phyloP scores from a whole-genome alignment of 768 basidiomycete species.

The Rhodosporidiobolus odoratus region DNA sequence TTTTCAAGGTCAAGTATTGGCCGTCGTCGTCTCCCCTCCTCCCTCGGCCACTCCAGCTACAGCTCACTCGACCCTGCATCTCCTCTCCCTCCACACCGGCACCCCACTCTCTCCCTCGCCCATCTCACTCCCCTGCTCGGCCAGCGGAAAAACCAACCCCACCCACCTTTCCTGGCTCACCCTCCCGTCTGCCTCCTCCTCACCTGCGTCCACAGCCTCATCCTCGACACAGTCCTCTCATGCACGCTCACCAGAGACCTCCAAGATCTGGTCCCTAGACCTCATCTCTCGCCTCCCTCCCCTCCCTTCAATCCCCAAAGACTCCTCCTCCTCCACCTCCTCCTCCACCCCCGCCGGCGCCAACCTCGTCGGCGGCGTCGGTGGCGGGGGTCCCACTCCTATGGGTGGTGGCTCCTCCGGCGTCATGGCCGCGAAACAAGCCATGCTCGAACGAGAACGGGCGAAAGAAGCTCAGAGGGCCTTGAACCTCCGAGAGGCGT shows the following conservation, averaged over 20 bases:
- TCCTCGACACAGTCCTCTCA: neutral
- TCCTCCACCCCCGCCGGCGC: neutral
- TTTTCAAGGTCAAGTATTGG: conserved; percentile 11
- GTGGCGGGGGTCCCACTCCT: neutral
- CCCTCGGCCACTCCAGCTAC: neutral
- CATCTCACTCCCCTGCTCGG: neutral
- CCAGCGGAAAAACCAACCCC: neutral
- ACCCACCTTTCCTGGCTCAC: conserved; percentile 27
- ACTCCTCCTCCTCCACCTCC: neutral
- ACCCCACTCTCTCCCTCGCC: conserved; percentile 4
- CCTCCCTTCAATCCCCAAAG: conserved; percentile 23
- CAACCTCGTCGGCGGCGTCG: neutral
- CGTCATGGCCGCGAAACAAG: conserved; percentile 36
- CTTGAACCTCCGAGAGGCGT: conserved; percentile 12
- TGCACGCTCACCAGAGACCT: too few species aligned
- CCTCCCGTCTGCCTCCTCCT: neutral
- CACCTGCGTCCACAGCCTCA: neutral
- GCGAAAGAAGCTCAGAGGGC: conserved; percentile 34
- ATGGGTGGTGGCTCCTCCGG: neutral
- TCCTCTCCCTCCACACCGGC: conserved; percentile 30
- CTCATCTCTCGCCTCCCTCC: conserved; percentile 19
- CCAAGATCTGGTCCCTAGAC: conserved; percentile 1
- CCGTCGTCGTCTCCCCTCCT: conserved; percentile 14
- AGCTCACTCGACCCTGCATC: conserved; percentile 4
- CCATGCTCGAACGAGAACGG: conserved; percentile 34